Conservation (phyloP, 78 protist genomes). For the Tieghemostelium lacteum region DNA sequence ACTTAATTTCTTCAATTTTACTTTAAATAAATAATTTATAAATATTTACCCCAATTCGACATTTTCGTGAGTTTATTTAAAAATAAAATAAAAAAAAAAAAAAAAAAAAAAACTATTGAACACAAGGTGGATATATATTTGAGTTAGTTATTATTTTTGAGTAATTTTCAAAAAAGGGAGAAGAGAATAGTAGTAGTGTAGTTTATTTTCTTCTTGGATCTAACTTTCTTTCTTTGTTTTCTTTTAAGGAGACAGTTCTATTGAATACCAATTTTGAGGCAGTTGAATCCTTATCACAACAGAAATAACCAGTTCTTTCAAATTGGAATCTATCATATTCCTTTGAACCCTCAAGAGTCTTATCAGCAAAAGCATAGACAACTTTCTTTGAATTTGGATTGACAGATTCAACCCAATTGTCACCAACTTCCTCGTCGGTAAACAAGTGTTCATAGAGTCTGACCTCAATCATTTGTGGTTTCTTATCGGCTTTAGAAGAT, state of each 20-base stretch:
- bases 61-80: too few species aligned
- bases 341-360: constrained; percentile 55
- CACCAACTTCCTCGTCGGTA: constrained; percentile 13
- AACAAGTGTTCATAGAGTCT: constrained; percentile 86
- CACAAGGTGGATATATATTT: too few species aligned
- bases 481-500: constrained; percentile 15
- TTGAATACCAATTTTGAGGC: constrained; percentile 89
- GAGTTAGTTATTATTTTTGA: too few species aligned
- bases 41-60: too few species aligned
- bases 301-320: constrained; percentile 97
- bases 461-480: constrained; percentile 52
- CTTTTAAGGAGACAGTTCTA: constrained; percentile 93
- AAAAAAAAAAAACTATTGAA: too few species aligned
- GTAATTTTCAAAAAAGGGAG: too few species aligned
- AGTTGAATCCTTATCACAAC: constrained; percentile 87
- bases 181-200: too few species aligned
- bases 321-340: constrained; percentile 87
- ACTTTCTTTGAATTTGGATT: constrained; percentile 67
- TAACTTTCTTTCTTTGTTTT: constrained; percentile 63
- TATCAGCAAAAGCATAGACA: constrained; percentile 65
- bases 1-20: too few species aligned
- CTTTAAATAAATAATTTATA: too few species aligned
- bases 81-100: too few species aligned
- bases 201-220: constrained; percentile 24
- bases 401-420: constrained; percentile 55